Percentiles rank a stretch among this genome's conserved stretches.
Conservation (phyloP, 2,329 filamentous ascomycete genomes). For the Didymella pomorum region DNA sequence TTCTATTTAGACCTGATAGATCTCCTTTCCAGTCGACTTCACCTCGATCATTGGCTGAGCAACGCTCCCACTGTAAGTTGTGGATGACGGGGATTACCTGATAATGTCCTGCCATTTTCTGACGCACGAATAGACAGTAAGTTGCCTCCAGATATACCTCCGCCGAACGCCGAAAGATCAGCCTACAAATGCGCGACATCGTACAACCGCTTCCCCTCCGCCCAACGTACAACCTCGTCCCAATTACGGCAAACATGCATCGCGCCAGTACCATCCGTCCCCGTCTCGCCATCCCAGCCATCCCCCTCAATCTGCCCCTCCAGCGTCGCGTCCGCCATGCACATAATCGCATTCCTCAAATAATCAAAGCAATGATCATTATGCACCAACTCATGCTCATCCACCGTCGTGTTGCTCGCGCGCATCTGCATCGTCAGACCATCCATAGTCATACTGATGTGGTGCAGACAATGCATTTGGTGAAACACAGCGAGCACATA, state of each 20-base stretch:
- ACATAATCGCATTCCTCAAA: conserved; percentile 37
- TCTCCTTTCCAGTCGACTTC: too few relatives aligned
- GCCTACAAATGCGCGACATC: conserved; percentile 12
- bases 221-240: conserved; percentile 27
- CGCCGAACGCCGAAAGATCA: too few relatives aligned
- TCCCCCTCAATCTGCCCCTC: conserved; percentile 31
- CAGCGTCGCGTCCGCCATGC: conserved; percentile 35
- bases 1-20: too few relatives aligned
- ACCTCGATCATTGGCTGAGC: too few relatives aligned
- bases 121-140: too few relatives aligned
- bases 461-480: conserved; percentile 32
- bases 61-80: too few relatives aligned
- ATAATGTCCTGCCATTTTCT: too few relatives aligned
- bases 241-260: conserved; percentile 31
- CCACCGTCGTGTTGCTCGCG: conserved; percentile 22
- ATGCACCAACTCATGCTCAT: conserved; percentile 32
- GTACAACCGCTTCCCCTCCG: conserved; percentile 14
- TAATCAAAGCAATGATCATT: conserved; percentile 44
- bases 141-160: too few relatives aligned
- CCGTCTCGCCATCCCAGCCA: conserved; percentile 12
- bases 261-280: conserved; percentile 31
- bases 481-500: conserved; percentile 31
- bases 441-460: conserved; percentile 26
- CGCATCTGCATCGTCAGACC: conserved; percentile 28
- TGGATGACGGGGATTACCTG: too few relatives aligned